These are phyloP conservation scores for Coccinonectria pachysandricola DNA, from an alignment of 2,329 filamentous ascomycete genomes.

Conservation along the genomic window DNA sequence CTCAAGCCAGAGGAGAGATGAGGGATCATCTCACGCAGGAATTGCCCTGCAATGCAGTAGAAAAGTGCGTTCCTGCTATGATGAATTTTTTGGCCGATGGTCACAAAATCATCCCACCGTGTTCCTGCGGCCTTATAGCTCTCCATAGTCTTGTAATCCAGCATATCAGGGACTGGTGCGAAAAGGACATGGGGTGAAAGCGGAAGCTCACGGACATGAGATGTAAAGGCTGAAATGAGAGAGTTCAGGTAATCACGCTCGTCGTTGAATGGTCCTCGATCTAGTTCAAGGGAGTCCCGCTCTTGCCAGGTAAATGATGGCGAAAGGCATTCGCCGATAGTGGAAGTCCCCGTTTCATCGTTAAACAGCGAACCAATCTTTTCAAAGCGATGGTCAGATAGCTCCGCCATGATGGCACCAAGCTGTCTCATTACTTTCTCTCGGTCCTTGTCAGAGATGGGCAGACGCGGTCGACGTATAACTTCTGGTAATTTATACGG, in stretches of 20 bases:
- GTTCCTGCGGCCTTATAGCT: conserved; percentile 6
- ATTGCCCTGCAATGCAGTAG: conserved; percentile 13
- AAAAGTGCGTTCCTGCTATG: conserved; percentile 13
- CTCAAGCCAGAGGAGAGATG: conserved; percentile 1
- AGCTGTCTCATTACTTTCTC: conserved; percentile 19
- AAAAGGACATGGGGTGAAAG: conserved; percentile 18
- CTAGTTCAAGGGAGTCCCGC: conserved; percentile 5
- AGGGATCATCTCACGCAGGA: conserved; percentile 18
- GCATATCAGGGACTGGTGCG: conserved; percentile 16
- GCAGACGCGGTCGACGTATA: conserved; percentile 3
- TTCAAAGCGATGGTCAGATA: conserved; percentile 18
- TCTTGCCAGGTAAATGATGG: conserved; percentile 6
- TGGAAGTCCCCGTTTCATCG: conserved; percentile 9
- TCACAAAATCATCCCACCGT: conserved; percentile 4
- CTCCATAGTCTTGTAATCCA: conserved; percentile 11
- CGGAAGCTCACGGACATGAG: conserved; percentile 15
- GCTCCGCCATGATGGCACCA: conserved; percentile 14
- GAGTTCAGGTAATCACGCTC: conserved; percentile 8
- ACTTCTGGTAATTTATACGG: conserved; percentile 4
- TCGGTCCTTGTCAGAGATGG: conserved; percentile 9
- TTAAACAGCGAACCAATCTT: conserved; percentile 21
- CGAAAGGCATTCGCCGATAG: conserved; percentile 9
- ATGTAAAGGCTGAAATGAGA: conserved; percentile 10
- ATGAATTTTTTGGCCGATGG: conserved; percentile 10
- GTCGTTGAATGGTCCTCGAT: conserved; percentile 7